phyloP scores from a whole-genome alignment of 495 filamentous ascomycete species.

The Opeltia flavorubescens region DNA sequence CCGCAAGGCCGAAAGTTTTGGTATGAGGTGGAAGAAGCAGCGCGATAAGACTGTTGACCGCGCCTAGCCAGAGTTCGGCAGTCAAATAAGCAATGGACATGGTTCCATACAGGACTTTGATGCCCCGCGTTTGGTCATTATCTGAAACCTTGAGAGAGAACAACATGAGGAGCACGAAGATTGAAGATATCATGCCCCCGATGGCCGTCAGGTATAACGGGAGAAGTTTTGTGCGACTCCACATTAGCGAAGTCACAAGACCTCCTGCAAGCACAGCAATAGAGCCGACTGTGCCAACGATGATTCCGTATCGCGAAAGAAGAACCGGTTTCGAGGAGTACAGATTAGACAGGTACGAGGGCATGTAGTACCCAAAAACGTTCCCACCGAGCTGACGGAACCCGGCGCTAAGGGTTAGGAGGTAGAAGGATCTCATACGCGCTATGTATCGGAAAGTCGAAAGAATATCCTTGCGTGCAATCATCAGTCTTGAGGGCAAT shows the following conservation, averaged over 20 bases:
- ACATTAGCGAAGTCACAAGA: slow-evolving; percentile 14
- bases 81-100: slow-evolving; percentile 20
- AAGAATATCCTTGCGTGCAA: slow-evolving; percentile 6
- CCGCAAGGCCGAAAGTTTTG: slow-evolving; percentile 23
- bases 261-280: slow-evolving; percentile 19
- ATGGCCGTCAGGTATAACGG: slow-evolving; percentile 19
- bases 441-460: slow-evolving; percentile 16
- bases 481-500: slow-evolving; percentile 1
- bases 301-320: slow-evolving; percentile 19
- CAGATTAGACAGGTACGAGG: slow-evolving; percentile 16
- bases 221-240: slow-evolving; percentile 8
- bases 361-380: slow-evolving; percentile 24
- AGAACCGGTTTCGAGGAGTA: slow-evolving; percentile 13
- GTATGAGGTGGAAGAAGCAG: slow-evolving; percentile 17
- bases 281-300: slow-evolving; percentile 22
- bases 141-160: slow-evolving; percentile 14
- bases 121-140: slow-evolving; percentile 8
- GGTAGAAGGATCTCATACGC: slow-evolving; percentile 21
- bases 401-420: slow-evolving; percentile 14
- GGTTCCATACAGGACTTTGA: slow-evolving; percentile 18
- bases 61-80: slow-evolving; percentile 23
- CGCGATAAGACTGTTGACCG: slow-evolving; percentile 15
- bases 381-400: slow-evolving; percentile 18
- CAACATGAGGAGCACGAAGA: slow-evolving; percentile 21
- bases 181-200: slow-evolving; percentile 22